phyloP scores from a whole-genome alignment of 352 stramenopile genomes.

The Phytopythium delawarense region DNA sequence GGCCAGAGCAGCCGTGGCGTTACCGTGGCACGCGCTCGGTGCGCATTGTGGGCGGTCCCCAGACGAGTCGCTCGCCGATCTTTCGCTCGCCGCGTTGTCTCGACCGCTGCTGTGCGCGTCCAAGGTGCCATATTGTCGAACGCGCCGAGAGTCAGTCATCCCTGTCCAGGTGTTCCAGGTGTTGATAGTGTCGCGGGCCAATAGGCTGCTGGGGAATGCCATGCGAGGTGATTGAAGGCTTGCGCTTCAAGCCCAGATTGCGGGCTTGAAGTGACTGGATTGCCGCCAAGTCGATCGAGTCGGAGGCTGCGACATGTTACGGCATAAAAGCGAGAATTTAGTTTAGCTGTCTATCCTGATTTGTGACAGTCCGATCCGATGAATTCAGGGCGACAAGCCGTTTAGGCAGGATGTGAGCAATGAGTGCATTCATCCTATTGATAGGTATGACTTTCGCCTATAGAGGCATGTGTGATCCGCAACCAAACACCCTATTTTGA shows the following conservation, averaged over 20 bases:
- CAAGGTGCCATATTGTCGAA: background rate
- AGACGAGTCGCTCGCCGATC: background rate
- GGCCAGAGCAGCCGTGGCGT: background rate
- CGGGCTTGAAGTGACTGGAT: background rate
- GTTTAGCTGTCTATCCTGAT: background rate
- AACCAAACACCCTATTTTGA: no score
- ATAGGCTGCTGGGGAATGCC: background rate
- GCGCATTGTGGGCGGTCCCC: background rate
- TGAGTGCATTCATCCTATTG: no score
- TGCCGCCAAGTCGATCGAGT: background rate
- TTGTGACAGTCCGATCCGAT: background rate
- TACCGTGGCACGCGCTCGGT: no score
- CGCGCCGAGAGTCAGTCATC: background rate
- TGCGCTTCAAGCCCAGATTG: background rate
- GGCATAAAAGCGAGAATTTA: conserved; percentile 7
- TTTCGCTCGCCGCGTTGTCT: background rate
- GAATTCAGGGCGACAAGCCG: background rate
- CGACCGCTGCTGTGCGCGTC: background rate
- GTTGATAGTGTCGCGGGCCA: no score
- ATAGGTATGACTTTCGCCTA: no score
- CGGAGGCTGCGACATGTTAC: background rate
- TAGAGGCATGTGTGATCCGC: no score
- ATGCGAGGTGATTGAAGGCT: background rate
- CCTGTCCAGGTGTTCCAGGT: background rate
- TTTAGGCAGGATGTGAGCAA: no score